Evolutionary conservation across 2,329 filamentous ascomycete genomes (phyloP).

Genomic region (Colletotrichum lupini): DNA sequence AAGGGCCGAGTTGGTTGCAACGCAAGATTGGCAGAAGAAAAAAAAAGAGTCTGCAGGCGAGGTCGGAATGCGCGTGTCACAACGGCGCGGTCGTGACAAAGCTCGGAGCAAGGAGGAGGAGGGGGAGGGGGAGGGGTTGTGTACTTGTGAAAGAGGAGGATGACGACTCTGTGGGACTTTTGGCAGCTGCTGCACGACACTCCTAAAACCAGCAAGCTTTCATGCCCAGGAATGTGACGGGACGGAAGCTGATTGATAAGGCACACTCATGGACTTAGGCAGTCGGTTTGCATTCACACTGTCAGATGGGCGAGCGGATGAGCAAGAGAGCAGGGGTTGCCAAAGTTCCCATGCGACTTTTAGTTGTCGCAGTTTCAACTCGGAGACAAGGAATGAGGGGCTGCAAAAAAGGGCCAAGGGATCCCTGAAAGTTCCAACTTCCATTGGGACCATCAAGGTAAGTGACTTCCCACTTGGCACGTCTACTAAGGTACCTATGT

Average conservation of each 20-base stretch:
- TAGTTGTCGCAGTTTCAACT: slow-evolving; percentile 20
- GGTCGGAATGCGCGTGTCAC: slow-evolving; percentile 13
- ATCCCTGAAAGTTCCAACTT: not conserved
- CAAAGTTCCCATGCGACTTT: slow-evolving; percentile 19
- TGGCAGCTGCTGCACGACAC: slow-evolving; percentile 8
- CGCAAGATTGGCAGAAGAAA: not conserved
- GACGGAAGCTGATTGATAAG: slow-evolving; percentile 26
- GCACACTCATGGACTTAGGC: not conserved
- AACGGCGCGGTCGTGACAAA: slow-evolving; percentile 31
- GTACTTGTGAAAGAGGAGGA: slow-evolving; percentile 10
- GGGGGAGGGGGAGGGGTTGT: not conserved
- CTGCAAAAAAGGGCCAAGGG: not conserved
- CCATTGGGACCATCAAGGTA: not conserved
- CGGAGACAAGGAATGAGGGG: slow-evolving; percentile 16
- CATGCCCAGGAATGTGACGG: not conserved
- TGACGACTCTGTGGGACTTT: slow-evolving; percentile 28
- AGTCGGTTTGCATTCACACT: not conserved
- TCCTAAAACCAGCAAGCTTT: not conserved
- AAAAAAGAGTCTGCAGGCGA: slow-evolving; percentile 24
- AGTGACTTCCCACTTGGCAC: not conserved
- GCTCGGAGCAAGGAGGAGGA: slow-evolving; percentile 19
- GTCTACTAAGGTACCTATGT: not conserved
- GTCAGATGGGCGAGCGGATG: not conserved
- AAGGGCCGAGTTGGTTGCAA: not conserved
- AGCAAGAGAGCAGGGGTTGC: slow-evolving; percentile 26